Evolutionary conservation across 257 asterid species (phyloP), one percentile per base, ranked within the genome.

Genomic region (Scutellaria baicalensis): DNA sequence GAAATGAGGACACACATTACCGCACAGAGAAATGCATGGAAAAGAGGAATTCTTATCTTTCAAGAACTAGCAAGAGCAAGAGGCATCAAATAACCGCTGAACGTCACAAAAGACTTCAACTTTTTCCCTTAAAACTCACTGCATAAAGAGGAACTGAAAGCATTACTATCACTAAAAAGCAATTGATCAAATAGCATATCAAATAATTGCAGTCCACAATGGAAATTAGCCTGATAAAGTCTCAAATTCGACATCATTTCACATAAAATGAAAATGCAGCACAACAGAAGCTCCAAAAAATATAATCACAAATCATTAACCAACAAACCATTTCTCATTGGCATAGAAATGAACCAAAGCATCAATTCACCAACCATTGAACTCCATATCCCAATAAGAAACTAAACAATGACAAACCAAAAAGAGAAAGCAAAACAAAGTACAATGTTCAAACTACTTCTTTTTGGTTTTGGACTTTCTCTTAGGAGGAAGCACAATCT

Each of bases 401-500:
- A 17, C 9, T 12, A 0, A 52, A 48, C 59, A 72, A 80, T 55
- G n/a, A 38, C 52, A 47, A 11, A 21, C 20, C 63, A 54, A 39
- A 16, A 17, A 11, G 43, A 14, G 33, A 18, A 14, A 33, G n/a
- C n/a, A 27, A 27, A 2, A 61, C 6, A 20, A 54, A 47, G 35
- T 9, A 48, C 11, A 69, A 66, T 43, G 16, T 62, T 11, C 10
- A 23, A 36, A 64, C 82, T 84, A 90, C 86, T 92, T 86, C 96
- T 90, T 90, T 74, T 88, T 88, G 76, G 78, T 75, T 17, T 85
- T 89, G 48, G 88, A 66, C 68, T 88, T 92, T 43, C 64, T 80
- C 95, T 60, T 88, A 16, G 98, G 89, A 64, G 98, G 98, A 57
- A 92, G 71, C 23, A 92, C 52, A 79, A 93, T 83, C 84, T 93